These are phyloP conservation scores for Penicillium soppii DNA, from an alignment of 495 filamentous ascomycete species.

Conservation along the genomic window DNA sequence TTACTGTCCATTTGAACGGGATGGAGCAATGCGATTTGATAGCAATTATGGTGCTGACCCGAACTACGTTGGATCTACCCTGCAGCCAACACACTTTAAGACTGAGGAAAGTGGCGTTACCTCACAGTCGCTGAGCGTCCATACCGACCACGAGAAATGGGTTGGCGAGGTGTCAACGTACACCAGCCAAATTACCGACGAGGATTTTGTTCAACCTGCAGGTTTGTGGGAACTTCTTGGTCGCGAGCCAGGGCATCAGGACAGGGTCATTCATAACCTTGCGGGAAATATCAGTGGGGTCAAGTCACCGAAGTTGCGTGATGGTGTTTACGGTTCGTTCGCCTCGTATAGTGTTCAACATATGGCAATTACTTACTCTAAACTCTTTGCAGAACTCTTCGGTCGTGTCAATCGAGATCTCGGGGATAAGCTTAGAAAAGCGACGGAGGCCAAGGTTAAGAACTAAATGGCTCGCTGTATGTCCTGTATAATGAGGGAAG, in stretches of 20 bases:
- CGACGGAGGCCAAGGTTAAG: conserved; percentile 1
- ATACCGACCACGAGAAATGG: conserved; percentile 54
- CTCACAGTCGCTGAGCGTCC: background rate
- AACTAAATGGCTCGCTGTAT: background rate
- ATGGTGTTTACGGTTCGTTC: conserved; percentile 12
- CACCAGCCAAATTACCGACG: conserved; percentile 11
- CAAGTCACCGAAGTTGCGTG: conserved; percentile 17
- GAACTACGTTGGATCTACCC: conserved; percentile 40
- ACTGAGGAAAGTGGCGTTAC: background rate
- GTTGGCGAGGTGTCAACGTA: conserved; percentile 34
- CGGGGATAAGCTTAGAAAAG: background rate
- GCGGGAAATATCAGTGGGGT: conserved; percentile 13
- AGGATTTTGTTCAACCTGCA: conserved; percentile 6
- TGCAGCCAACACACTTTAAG: background rate
- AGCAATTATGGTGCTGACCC: conserved; percentile 57
- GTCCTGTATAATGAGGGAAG: background rate
- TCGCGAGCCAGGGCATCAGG: conserved; percentile 51
- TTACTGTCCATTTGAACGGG: conserved; percentile 69
- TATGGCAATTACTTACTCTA: background rate
- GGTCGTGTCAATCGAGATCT: background rate
- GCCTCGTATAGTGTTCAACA: background rate
- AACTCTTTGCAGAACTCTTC: background rate
- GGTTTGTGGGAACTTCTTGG: conserved; percentile 48
- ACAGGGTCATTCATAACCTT: conserved; percentile 54
- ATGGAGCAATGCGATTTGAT: conserved; percentile 62